Base-by-base conservation (phyloP, 768 basidiomycete genomes). In the Dacryopinax primogenitus region DNA sequence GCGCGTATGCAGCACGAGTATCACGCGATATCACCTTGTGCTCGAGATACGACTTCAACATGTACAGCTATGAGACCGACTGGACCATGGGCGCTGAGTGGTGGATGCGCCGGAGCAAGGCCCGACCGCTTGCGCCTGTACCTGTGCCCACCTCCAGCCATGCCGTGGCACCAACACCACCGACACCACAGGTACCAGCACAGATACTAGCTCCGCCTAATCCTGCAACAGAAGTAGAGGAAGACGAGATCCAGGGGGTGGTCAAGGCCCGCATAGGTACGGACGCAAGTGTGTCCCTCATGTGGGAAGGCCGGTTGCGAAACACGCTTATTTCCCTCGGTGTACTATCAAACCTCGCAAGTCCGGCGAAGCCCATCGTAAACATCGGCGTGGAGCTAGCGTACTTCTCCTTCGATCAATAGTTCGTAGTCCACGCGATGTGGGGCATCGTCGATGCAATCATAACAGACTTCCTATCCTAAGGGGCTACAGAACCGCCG, bases 11-110 rank as follows among this genome's bases (percentile, higher is more conserved):
- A 0, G 91, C 94, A 1, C 88, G 86, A 63, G 86, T 91, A 9
- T 89, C 90, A 3, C 82, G 82, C 13, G 90, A 95, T 73, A 83
- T 97, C 41, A 85, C 91, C 0, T 73, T 98, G 21, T 90, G 90
- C 62, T 88, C 91, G 0, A 84, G 91, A 23, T 98, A 94, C 72
- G 92, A 97, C 73, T 92, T 97, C 77, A 98, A 98, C 71, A 83
- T 94, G 30, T 96, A 97, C 73, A 93, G 90, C 75, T 97, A 92
- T 74, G 92, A 95, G 69, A 93, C 91, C 74, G 94, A 97, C 73
- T 88, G 93, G 87, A 87, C 90, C 11, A 83, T 97, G 78, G 95
- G 95, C 1, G 87, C 89, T 0, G 94, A 97, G 74, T 96, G 92
- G 91, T 96, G 92, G 92, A 82, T 92, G 72, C 82, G 92, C 23